Base-by-base conservation (phyloP, 129 eudicot genomes). In the Erigeron canadensis region DNA sequence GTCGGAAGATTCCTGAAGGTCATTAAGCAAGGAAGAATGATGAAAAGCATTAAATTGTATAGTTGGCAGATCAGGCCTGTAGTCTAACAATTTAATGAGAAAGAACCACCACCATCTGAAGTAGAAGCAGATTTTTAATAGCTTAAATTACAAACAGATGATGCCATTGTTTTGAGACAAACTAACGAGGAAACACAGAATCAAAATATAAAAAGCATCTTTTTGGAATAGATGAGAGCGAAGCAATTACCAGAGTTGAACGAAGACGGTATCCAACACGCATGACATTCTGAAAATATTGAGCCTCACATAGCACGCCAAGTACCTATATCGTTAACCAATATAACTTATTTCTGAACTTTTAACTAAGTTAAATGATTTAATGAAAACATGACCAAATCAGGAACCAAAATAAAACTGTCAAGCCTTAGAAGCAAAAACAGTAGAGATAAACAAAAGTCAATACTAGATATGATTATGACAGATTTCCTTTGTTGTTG, bases 281-380 rank as follows among this genome's bases (percentile, higher is more conserved):
- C 98, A 89, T 94, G 75, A 94, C 98, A 77, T 89, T 94, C 77
- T 94, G 98, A 74, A 94, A 94, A 75, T 94, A 94, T 47, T 89
- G 98, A 70, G 98, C 91, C 83, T 94, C 98, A 68, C 83, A 83
- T 50, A 94, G 72, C 63, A 94, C 98, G 61, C 98, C 98, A 64
- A 89, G 69, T 12, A 87, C 88, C 98, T 92, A 87, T 47, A 76
- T 34, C 37, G 46, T 70, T 56, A 70, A 72, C 71, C 78, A 77
- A 65, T 46, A 64, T 56, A 54, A 66, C 50, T 63, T 28, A 42
- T 53, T 10, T 39, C 38, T 11, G 38, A 66, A 47, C 21, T 57
- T 13, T 41, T 44, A 12, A 70, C 19, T 1, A 54, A 50, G 18
- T 13, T 67, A 42, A 39, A 67, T 10, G 10, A 34, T 2, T 61